phyloP scores from a whole-genome alignment of 2,329 filamentous ascomycete genomes.

The Aspergillus hortae region DNA sequence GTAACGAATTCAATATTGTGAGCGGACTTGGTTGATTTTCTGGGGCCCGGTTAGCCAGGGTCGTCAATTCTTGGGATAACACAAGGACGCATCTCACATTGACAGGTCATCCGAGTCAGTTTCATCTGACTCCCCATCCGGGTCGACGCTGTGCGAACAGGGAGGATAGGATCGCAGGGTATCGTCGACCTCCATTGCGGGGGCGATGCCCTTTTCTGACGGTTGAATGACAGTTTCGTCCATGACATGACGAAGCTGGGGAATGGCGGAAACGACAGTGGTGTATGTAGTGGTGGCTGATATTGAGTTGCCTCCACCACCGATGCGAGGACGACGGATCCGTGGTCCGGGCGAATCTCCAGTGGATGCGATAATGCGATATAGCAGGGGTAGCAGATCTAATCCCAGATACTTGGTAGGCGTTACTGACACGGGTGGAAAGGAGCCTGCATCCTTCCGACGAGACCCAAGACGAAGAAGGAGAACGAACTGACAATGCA shows the following conservation, averaged over 20 bases:
- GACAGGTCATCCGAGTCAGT: background rate
- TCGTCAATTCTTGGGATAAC: constrained; percentile 6
- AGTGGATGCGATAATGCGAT: background rate
- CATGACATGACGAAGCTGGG: constrained; percentile 26
- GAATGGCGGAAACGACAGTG: background rate
- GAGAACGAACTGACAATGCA: background rate
- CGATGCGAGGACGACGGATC: no score
- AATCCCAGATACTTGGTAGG: background rate
- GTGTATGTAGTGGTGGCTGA: constrained; percentile 1
- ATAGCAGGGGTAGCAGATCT: background rate
- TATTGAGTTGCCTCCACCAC: background rate
- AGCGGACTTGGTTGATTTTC: constrained; percentile 36
- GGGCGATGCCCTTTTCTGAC: constrained; percentile 12
- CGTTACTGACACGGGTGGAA: background rate
- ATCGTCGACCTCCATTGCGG: constrained; percentile 8
- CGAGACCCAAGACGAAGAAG: background rate
- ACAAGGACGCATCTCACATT: background rate
- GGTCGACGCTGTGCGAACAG: background rate
- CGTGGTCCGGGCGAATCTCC: no score
- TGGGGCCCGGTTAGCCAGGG: constrained; percentile 10
- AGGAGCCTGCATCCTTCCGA: background rate
- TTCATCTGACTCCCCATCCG: background rate
- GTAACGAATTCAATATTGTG: constrained; percentile 51
- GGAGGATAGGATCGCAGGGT: background rate
- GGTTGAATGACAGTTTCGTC: constrained; percentile 17